Base-by-base conservation (phyloP, 495 filamentous ascomycete species). In the Xylaria grammica region DNA sequence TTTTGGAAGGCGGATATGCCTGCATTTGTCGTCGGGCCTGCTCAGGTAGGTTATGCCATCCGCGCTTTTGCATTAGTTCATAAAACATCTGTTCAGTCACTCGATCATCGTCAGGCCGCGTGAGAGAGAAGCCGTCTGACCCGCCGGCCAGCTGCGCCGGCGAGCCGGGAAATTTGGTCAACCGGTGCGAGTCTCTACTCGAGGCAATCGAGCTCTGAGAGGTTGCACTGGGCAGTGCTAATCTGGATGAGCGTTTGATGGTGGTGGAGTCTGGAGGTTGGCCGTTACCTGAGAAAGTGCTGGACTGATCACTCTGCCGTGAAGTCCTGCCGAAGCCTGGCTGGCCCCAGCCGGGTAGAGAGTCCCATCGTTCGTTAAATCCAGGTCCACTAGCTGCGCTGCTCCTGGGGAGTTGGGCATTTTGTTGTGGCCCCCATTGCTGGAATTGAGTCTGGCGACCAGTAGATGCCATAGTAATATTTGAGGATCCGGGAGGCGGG, bases 31-130 rank as follows among this genome's bases (percentile, higher is more conserved):
- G 84, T 67, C 90, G 87, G 27, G 94, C 96, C 76, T 96, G 92
- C 68, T 98, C 95, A n/a, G 95, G 95, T 56, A 98, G 84, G 72
- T 94, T 93, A 76, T 96, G 93, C 90, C 92, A 98, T 60, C 94
- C 95, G 72, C 95, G 88, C 77, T 99, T 98, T 68, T 95, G 88
- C 96, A 99, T 99, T 68, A 99, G 79, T 34, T 90, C 90, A 66
- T 93, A 80, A 68, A 98, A 99, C 77, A 96, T 89, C 71, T 91
- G 86, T 75, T 99, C 95, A n/a, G 97, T 90, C 7, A 94, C 76
- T 54, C 86, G 84, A 70, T 97, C 94, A 75, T 97, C 93, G 46
- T 87, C 81, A 10, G 95, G 95, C 60, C 79, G 81, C 42, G 74
- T 73, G 26, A 96, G 84, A 63, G 87, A 84, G 69, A 91, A 88